A percentile compares a stretch with the other conserved stretches of the same genome.
These are phyloP conservation scores for Botrytis squamosa DNA, from an alignment of 2,329 filamentous ascomycete species.

Conservation along the genomic window DNA sequence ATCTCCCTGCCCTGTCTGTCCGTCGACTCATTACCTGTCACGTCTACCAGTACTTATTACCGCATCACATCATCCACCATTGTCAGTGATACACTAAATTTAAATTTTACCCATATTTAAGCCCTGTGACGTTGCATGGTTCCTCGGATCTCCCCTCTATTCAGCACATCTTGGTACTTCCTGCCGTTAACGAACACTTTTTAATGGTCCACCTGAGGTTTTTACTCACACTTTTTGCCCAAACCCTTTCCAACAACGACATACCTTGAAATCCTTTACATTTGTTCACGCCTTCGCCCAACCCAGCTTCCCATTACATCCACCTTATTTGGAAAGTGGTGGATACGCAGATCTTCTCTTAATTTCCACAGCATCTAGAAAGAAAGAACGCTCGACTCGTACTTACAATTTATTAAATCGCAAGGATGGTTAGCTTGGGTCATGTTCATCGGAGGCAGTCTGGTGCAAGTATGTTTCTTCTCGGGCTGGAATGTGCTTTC, in stretches of 20 bases:
- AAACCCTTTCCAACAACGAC: constrained; percentile 13
- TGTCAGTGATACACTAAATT: neutral
- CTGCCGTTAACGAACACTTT: constrained; percentile 8
- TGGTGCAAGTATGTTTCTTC: constrained; percentile 42
- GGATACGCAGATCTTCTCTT: neutral
- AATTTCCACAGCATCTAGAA: neutral
- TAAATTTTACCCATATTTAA: neutral
- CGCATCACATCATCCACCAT: neutral
- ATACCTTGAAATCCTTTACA: neutral
- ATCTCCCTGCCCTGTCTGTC: neutral
- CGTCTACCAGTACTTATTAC: neutral
- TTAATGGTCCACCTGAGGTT: constrained; percentile 4
- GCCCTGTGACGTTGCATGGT: constrained; percentile 5
- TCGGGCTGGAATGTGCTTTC: constrained; percentile 14
- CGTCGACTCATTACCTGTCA: neutral
- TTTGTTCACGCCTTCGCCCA: neutral
- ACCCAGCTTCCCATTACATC: neutral
- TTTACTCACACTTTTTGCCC: constrained; percentile 9
- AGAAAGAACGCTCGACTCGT: neutral
- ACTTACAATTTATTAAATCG: neutral
- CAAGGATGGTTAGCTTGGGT: constrained; percentile 42
- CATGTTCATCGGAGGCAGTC: constrained; percentile 49
- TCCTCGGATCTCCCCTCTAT: constrained; percentile 3
- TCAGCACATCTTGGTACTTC: neutral
- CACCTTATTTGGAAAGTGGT: constrained; percentile 3